Percentiles rank a stretch among this genome's conserved stretches.
phyloP scores from a whole-genome alignment of 805 yeast species.

The Metschnikowia kunwiensis region DNA sequence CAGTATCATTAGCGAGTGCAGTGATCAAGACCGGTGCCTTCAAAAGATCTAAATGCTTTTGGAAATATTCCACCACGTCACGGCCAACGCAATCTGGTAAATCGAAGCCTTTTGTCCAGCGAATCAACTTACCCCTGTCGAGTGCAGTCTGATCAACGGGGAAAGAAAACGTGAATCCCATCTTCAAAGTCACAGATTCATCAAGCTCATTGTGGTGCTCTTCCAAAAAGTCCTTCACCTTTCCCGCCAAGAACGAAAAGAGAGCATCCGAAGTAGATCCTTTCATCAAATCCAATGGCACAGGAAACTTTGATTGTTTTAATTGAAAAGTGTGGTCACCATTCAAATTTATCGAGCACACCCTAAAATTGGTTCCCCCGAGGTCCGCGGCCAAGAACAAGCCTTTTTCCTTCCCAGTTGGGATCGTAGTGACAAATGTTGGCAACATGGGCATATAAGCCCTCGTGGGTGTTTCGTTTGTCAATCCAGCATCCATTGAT shows the following conservation, averaged over 20 bases:
- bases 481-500: constrained; percentile 60
- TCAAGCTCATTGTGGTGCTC: constrained; percentile 56
- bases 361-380: constrained; percentile 96
- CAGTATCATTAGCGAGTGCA: constrained; percentile 94
- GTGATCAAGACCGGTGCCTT: constrained; percentile 67
- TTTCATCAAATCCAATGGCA: constrained; percentile 77
- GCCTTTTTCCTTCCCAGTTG: constrained; percentile 83
- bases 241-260: constrained; percentile 71
- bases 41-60: constrained; percentile 58
- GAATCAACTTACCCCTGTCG: constrained; percentile 72
- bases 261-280: constrained; percentile 58
- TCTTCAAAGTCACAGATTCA: constrained; percentile 43
- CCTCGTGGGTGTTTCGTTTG: constrained; percentile 40
- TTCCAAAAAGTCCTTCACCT: constrained; percentile 61
- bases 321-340: constrained; percentile 79
- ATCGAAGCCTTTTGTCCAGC: constrained; percentile 97
- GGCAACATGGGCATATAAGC: constrained; percentile 82
- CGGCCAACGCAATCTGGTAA: constrained; percentile 80
- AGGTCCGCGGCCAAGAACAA: constrained; percentile 85
- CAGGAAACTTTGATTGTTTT: constrained; percentile 71
- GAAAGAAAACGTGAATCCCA: constrained; percentile 94
- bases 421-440: constrained; percentile 78
- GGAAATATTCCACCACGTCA: constrained; percentile 75
- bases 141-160: constrained; percentile 86
- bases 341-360: constrained; percentile 75